Conservation (phyloP, 2,329 filamentous ascomycete species). For the Mollisiaceae sp. region DNA sequence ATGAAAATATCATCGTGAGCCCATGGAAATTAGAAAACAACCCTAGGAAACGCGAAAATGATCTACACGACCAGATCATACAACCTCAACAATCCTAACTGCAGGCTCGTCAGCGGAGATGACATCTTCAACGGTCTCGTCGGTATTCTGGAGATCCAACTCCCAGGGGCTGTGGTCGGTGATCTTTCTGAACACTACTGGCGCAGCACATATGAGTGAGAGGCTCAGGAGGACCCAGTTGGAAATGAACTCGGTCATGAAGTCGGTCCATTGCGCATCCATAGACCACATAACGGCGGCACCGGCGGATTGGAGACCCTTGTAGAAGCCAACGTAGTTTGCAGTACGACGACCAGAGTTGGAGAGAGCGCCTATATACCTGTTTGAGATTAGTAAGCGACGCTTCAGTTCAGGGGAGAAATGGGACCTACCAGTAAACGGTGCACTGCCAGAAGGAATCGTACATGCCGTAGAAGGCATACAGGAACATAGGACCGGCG, state of each 20-base stretch:
- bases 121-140: constrained; percentile 81
- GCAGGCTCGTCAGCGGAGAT: constrained; percentile 34
- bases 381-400: constrained; percentile 41
- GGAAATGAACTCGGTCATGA: constrained; percentile 73
- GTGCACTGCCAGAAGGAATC: constrained; percentile 90
- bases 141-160: constrained; percentile 83
- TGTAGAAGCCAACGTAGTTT: constrained; percentile 91
- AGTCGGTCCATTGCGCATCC: constrained; percentile 66
- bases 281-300: constrained; percentile 77
- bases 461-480: constrained; percentile 89
- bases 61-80: neutral
- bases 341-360: constrained; percentile 92
- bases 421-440: constrained; percentile 76
- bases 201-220: constrained; percentile 76
- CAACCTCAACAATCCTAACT: constrained; percentile 18
- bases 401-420: constrained; percentile 8
- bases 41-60: neutral
- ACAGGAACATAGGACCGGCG: constrained; percentile 82
- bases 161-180: constrained; percentile 79
- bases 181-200: constrained; percentile 80
- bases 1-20: neutral
- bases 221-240: constrained; percentile 78
- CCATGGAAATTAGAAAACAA: neutral
- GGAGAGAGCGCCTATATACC: constrained; percentile 90
- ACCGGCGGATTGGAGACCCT: constrained; percentile 87